These are phyloP conservation scores for Metschnikowia matae DNA, from an alignment of 805 yeast genomes.

Conservation along the genomic window DNA sequence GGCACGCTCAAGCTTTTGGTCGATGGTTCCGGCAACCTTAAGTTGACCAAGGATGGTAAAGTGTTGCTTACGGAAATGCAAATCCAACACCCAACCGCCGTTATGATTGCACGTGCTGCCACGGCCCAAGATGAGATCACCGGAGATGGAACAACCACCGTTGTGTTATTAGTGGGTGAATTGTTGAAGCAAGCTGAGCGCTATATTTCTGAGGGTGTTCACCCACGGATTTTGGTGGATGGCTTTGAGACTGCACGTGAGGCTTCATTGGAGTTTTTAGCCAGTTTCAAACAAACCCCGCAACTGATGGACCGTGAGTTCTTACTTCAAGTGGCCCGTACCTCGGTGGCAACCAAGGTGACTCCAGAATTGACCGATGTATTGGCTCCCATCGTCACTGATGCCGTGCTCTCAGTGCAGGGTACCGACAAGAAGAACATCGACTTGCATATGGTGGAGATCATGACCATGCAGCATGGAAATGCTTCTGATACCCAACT, in stretches of 20 bases:
- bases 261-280: conserved; percentile 65
- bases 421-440: conserved; percentile 45
- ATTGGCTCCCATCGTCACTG: conserved; percentile 91
- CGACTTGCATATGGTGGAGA: conserved; percentile 96
- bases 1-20: conserved; percentile 96
- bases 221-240: conserved; percentile 90
- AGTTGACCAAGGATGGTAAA: conserved; percentile 95
- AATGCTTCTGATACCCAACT: conserved; percentile 79
- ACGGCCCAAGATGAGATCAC: conserved; percentile 98
- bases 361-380: conserved; percentile 70
- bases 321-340: conserved; percentile 84
- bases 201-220: conserved; percentile 88
- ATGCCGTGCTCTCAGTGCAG: conserved; percentile 82
- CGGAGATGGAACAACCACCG: conserved; percentile 99
- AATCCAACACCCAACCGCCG: conserved; percentile 56
- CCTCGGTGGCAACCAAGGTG: conserved; percentile 86
- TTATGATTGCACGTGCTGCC: conserved; percentile 83
- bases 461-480: conserved; percentile 96
- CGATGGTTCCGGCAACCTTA: conserved; percentile 93
- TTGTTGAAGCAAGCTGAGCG: conserved; percentile 91
- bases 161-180: conserved; percentile 91
- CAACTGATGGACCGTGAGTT: conserved; percentile 76
- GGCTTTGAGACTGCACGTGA: conserved; percentile 91
- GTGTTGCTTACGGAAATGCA: conserved; percentile 94
- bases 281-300: conserved; percentile 53